phyloP scores from a whole-genome alignment of 352 stramenopile species.

The Globisporangium middletonii region DNA sequence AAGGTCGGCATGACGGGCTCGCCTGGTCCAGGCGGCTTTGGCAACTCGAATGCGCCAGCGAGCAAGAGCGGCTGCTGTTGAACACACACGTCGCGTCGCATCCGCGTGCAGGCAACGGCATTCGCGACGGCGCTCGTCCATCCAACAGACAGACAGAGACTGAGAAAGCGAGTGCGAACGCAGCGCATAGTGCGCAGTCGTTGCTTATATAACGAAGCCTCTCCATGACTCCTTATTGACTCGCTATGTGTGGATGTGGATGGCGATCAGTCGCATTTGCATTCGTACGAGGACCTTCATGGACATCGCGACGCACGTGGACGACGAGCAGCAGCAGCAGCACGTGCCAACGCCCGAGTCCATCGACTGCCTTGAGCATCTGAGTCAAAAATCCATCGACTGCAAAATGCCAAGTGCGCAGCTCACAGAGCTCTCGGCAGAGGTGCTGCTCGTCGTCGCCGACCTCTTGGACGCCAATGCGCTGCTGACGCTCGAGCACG shows the following conservation, averaged over 20 bases:
- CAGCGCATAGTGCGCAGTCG: not conserved
- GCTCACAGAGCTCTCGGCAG: conserved; percentile 27
- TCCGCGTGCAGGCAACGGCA: not conserved
- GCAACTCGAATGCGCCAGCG: conserved; percentile 61
- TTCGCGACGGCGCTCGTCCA: not conserved
- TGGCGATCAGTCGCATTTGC: too few relatives aligned
- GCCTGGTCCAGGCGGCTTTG: conserved; percentile 67
- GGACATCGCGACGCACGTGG: too few relatives aligned
- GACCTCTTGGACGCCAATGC: conserved; percentile 28
- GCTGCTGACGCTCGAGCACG: conserved; percentile 34
- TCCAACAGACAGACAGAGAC: not conserved
- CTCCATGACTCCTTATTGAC: not conserved
- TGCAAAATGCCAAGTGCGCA: not conserved
- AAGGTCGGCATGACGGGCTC: conserved; percentile 87
- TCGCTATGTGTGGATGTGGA: too few relatives aligned
- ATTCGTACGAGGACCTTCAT: too few relatives aligned
- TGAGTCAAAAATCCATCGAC: too few relatives aligned
- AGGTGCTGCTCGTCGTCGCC: conserved; percentile 32
- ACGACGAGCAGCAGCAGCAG: too few relatives aligned
- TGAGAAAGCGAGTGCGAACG: not conserved
- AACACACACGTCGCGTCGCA: conserved; percentile 7
- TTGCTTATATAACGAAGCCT: not conserved
- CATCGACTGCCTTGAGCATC: too few relatives aligned
- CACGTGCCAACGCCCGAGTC: too few relatives aligned
- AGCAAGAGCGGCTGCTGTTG: conserved; percentile 79